Evolutionary conservation across 176 grass and related monocot genomes (phyloP), one percentile per base, ranked within the genome.

Genomic region (Puya raimondii): DNA sequence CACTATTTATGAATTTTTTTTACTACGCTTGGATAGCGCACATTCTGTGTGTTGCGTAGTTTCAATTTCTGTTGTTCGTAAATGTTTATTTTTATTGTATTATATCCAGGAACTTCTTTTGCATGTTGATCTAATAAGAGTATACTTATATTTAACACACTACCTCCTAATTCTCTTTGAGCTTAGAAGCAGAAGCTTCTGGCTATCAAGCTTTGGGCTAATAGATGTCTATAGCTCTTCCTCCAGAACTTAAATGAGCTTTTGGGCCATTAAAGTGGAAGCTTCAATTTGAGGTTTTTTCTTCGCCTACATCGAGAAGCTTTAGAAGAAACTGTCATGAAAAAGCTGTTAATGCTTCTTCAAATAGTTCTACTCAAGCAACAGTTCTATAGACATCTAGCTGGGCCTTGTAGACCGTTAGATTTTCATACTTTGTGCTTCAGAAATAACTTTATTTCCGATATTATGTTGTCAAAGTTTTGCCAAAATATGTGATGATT

Each of bases 401-500:
- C 4, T 7, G 4, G 33, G 33, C 33, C 33, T 42, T 42, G 4
- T 1, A 42, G 13, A 59, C 15, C 0, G 5, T 59, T 59, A 21
- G 54, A 42, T 42, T 42, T 20, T 59, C 20, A 59, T 59, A 18
- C 54, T 18, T 17, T 59, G 54, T 59, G 16, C 16, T 59, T 59
- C 5, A 59, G n/a, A 59, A 59, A 59, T 59, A 59, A 59, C 14
- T 9, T 9, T 10, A 2, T 59, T 59, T 18, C 54, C 9, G 20
- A 59, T 4, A 17, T 20, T 20, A 10, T 17, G 10, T 59, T 59
- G 54, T 59, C 10, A 59, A 58, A 42, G 1, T 16, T 58, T 18
- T 58, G 54, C 14, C 54, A 58, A 58, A 66, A 47, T 70, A 50
- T 70, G 50, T 52, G 17, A 51, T 51, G 11, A 70, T 51, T 52